Evolutionary conservation across 768 basidiomycete species (phyloP), one percentile per base, ranked within the genome.

Genomic region (Hericium coralloides): DNA sequence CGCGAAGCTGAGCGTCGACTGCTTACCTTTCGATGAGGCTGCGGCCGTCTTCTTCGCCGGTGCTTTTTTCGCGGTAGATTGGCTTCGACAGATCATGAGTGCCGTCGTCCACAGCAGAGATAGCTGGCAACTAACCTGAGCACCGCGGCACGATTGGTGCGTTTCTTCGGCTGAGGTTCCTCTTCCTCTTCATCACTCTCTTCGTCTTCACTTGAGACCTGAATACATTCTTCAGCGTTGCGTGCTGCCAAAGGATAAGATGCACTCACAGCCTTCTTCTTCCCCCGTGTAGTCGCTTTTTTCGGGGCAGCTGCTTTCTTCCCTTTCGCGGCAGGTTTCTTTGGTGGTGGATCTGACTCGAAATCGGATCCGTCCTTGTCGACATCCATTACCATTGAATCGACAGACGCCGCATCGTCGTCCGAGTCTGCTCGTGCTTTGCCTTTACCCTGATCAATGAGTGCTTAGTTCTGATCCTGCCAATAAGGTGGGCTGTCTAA

Each of bases 351-450:
- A 12, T 66, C 62, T 17, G 61, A 64, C 14, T 59, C 67, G 25
- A 60, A 64, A 22, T 64, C 63, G 25, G 63, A 63, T 9, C 65
- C 68, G 59, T 45, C 55, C 12, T 51, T 55, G 49, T 87, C 87
- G 49, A 89, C 68, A 50, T 92, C 87, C 80, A 88, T 84, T 73
- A 77, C 72, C 87, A 89, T 89, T 3, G 87, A 90, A 65, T 91
- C 90, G 14, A 69, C 67, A 0, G 76, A 79, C 22, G 65, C 72
- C 37, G 84, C 86, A 2, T 79, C 85, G 2, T 78, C 78, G 22
- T 77, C 77, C 2, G 64, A 75, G 9, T 73, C 74, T 10, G 72
- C 76, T 64, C 77, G 80, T 23, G 73, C 76, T 69, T 85, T 87
- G 9, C 71, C 80, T 75, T 84, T 72, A 23, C 59, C 64, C 67